Percentiles rank a stretch among this genome's conserved stretches.
Evolutionary conservation across 441 rosid genomes (phyloP).

Genomic region (Bruguiera hainesii): DNA sequence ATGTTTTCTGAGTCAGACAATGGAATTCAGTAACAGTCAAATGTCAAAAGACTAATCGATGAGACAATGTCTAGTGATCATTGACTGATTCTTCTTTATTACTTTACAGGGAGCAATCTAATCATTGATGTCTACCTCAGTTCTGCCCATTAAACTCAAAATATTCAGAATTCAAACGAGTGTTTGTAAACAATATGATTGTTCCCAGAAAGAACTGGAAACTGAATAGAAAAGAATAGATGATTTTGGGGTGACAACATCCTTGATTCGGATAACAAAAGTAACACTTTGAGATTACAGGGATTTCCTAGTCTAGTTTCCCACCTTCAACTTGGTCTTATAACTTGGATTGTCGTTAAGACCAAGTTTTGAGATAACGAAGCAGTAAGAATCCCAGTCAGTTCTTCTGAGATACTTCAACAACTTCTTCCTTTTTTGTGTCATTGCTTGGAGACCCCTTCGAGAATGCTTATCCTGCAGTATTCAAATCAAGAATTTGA

Average conservation of each 20-base stretch:
- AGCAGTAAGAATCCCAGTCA: slow-evolving; percentile 83
- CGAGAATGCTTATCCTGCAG: slow-evolving; percentile 79
- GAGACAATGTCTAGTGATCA: no score
- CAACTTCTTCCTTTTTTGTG: slow-evolving; percentile 73
- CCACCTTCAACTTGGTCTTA: slow-evolving; percentile 30
- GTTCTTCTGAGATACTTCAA: slow-evolving; percentile 80
- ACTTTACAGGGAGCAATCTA: no score
- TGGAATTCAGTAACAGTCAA: no score
- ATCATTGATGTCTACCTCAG: no score
- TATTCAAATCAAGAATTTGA: no score
- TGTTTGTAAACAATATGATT: no score
- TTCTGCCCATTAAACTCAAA: no score
- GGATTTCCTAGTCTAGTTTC: slow-evolving; percentile 15
- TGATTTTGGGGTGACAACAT: slow-evolving; percentile 10
- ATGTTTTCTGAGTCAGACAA: no score
- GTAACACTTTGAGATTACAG: not conserved
- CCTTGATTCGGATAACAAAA: not conserved
- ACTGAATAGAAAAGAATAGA: not conserved
- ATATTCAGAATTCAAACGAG: no score
- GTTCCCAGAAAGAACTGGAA: not conserved
- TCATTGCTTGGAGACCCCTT: slow-evolving; percentile 83
- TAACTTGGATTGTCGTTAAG: slow-evolving; percentile 76
- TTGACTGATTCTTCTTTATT: no score
- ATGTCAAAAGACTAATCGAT: no score
- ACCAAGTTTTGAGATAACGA: slow-evolving; percentile 72